Conservation (phyloP, 768 basidiomycete species). For the Lactifluus rugatus region DNA sequence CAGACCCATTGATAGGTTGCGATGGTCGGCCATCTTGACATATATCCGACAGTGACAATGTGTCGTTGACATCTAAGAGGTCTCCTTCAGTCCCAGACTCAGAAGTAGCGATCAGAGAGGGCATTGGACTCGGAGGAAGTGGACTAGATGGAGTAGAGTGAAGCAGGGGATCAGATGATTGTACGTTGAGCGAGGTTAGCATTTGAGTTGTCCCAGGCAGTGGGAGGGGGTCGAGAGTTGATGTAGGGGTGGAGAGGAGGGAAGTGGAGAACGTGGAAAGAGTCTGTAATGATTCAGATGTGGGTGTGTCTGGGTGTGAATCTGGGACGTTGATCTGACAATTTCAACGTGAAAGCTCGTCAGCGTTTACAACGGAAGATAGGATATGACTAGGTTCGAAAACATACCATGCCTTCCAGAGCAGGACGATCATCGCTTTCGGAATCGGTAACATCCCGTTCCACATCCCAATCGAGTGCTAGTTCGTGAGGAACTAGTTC, state of each 20-base stretch:
- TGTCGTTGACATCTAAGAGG: not conserved
- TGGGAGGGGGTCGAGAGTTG: not conserved
- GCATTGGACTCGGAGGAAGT: not conserved
- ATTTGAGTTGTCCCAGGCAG: not conserved
- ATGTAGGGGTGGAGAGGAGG: not conserved
- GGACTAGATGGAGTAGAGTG: not conserved
- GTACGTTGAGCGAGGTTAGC: not conserved
- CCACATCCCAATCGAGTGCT: not conserved
- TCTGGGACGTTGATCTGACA: not conserved
- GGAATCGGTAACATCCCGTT: not conserved
- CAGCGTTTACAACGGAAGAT: constrained; percentile 13
- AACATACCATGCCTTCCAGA: constrained; percentile 8
- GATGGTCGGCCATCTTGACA: not conserved
- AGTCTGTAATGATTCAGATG: not conserved
- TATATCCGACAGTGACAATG: not conserved
- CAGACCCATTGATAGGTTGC: not conserved
- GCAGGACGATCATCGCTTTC: not conserved
- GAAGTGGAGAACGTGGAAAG: not conserved
- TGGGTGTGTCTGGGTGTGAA: not conserved
- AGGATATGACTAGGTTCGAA: not conserved
- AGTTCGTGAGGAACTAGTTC: not conserved
- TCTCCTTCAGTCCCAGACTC: not conserved
- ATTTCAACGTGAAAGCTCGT: constrained; percentile 3
- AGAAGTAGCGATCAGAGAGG: not conserved
- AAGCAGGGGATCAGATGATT: not conserved